Evolutionary conservation across 176 grass and related monocot species (phyloP), one percentile per base, ranked within the genome.

Genomic region (Zea luxurians): DNA sequence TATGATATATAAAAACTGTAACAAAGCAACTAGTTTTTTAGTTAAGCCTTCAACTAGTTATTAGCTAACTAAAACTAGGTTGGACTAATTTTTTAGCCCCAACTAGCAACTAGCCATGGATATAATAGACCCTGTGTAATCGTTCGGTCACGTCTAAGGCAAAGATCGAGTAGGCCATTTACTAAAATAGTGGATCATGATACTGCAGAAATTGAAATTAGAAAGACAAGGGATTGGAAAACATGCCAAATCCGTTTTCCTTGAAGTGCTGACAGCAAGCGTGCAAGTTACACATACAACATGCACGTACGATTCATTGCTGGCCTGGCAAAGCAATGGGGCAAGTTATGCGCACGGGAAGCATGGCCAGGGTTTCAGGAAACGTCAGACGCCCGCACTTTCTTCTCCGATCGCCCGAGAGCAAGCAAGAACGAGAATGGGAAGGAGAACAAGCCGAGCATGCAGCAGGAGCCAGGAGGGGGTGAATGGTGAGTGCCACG

Each of bases 301-400:
- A 48, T 6, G 20, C 3, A 16, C 10, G 15, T 2, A 37, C 21
- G 16, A 5, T 49, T 77, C 50, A 7, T 70, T 61, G 8, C 40
- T 47, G 77, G 41, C 40, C 40, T 47, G 77, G 41, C 40, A 74
- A 60, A 54, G 44, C 37, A 45, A 37, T 57, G 62, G 12, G 12
- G 18, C 75, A 74, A 13, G 8, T 54, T 7, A 10, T 21, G 45
- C 5, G 53, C 68, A 74, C 43, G 59, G 45, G 34, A 78, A 44
- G 60, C 40, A 68, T 80, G 86, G 69, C 18, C 70, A 6, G 1
- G 6, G n/a, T 75, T 69, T 18, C 21, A 57, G 49, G 46, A 18
- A 2, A 52, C 41, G 21, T 38, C 48, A 27, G 15, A 6, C 45
- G 5, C 8, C 4, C 76, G 65, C 10, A 12, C 17, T 61, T 41